Evolutionary conservation across 2,329 filamentous ascomycete species (phyloP).

Genomic region (Nannizzia gypsea): DNA sequence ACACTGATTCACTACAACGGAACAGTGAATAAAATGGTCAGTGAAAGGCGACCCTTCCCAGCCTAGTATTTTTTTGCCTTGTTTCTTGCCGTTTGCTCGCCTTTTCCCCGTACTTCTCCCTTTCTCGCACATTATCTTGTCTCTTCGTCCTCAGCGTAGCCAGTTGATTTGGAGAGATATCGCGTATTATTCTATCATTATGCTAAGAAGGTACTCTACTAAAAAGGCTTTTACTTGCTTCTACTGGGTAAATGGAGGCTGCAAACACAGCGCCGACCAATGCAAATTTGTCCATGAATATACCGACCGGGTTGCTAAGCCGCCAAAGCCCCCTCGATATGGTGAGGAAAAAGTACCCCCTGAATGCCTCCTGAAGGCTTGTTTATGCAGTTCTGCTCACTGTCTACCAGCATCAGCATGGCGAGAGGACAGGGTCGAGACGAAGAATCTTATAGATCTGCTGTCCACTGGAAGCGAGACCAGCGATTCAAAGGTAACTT

Average conservation of each 20-base stretch:
- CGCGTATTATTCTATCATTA: background rate
- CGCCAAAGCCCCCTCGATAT: slow-evolving; percentile 12
- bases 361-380: background rate
- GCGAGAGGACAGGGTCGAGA: background rate
- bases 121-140: background rate
- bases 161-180: background rate
- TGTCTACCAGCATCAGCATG: background rate
- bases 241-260: slow-evolving; percentile 21
- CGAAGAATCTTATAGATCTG: background rate
- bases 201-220: background rate
- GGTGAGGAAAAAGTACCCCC: background rate
- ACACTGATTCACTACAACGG: background rate
- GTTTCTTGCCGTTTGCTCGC: background rate
- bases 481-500: slow-evolving; percentile 3
- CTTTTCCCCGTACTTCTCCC: background rate
- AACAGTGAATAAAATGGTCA: background rate
- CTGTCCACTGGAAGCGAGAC: background rate
- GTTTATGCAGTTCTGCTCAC: background rate
- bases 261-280: slow-evolving; percentile 17
- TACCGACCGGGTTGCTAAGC: slow-evolving; percentile 17
- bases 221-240: slow-evolving; percentile 24
- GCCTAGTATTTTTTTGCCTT: background rate
- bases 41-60: background rate
- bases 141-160: background rate
- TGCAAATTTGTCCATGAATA: slow-evolving; percentile 23